Evolutionary conservation across 345 rosid species (phyloP), one percentile per base, ranked within the genome.

Genomic region (Citropsis articulata): DNA sequence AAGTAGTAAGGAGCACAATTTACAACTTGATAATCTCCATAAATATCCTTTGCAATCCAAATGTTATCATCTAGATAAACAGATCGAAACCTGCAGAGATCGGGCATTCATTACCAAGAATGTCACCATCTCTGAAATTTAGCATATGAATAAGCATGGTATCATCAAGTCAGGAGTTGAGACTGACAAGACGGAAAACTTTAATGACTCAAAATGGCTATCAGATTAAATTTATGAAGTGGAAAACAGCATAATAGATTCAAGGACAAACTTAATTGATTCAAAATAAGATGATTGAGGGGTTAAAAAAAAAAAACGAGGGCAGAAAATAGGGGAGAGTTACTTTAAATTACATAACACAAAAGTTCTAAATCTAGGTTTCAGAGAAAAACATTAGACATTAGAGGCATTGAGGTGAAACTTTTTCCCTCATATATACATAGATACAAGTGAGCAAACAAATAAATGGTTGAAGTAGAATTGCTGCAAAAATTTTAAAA

Each of bases 11-110:
- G 72, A 66, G 85, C 78, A 64, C 67, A 76, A 35, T 81, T 70
- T 24, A 88, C 86, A n/a, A 81, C 66, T 50, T 84, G 69, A 75
- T 82, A 84, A 72, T 87, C 87, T 71, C 88, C 83, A 59, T 83
- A 75, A 21, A 78, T 82, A 73, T 85, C 87, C 76, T 85, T 81
- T 1, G 72, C 87, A 50, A 85, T 75, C 30, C 79, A 80, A 33
- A 85, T 82, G 81, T 83, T 85, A 64, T 81, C 84, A 33, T 87
- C 88, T 12, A 81, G 71, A 82, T 82, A 84, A 27, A 84, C 81
- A 64, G 84, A 77, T 71, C 75, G 73, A 1, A 85, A 88, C 88
- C 88, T 85, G 70, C 53, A 80, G 45, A 59, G 48, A 74, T n/a
- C 2, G 5, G 45, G 30, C n/a, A 68, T 31, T 45, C 57, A 53